Evolutionary conservation across 495 filamentous ascomycete species (phyloP).

Genomic region (Astrothelium macrocarpum): DNA sequence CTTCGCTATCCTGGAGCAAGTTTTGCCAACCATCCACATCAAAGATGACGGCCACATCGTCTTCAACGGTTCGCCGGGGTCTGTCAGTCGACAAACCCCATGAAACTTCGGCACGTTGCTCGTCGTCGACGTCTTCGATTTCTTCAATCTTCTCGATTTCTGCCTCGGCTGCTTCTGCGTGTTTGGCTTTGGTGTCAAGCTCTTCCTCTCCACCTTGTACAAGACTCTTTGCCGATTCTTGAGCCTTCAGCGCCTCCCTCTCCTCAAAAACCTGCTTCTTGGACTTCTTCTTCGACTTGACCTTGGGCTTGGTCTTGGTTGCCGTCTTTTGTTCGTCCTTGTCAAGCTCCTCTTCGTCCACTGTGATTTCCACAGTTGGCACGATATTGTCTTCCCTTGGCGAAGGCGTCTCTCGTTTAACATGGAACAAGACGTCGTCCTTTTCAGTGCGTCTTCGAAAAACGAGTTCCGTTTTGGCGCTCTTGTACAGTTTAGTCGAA

Average conservation of each 20-base stretch:
- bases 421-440: conserved; percentile 67
- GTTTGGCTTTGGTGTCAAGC: conserved; percentile 34
- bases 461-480: conserved; percentile 48
- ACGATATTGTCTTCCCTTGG: background rate
- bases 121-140: conserved; percentile 23
- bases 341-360: conserved; percentile 25
- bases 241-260: conserved; percentile 47
- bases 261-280: conserved; percentile 68
- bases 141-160: conserved; percentile 23
- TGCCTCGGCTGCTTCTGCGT: conserved; percentile 24
- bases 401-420: conserved; percentile 22
- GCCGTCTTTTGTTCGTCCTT: conserved; percentile 35
- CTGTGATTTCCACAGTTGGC: conserved; percentile 17
- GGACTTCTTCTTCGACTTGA: conserved; percentile 55
- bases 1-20: conserved; percentile 71
- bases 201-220: conserved; percentile 37
- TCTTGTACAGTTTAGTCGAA: conserved; percentile 59
- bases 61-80: conserved; percentile 56
- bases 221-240: conserved; percentile 14
- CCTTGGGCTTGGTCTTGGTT: conserved; percentile 27
- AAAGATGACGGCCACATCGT: conserved; percentile 55
- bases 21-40: conserved; percentile 73
- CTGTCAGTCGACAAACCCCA: conserved; percentile 53
- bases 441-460: conserved; percentile 63
- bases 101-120: conserved; percentile 39